phyloP scores from a whole-genome alignment of 371 early-diverging fungal genomes.

The Syncephalis fuscata region DNA sequence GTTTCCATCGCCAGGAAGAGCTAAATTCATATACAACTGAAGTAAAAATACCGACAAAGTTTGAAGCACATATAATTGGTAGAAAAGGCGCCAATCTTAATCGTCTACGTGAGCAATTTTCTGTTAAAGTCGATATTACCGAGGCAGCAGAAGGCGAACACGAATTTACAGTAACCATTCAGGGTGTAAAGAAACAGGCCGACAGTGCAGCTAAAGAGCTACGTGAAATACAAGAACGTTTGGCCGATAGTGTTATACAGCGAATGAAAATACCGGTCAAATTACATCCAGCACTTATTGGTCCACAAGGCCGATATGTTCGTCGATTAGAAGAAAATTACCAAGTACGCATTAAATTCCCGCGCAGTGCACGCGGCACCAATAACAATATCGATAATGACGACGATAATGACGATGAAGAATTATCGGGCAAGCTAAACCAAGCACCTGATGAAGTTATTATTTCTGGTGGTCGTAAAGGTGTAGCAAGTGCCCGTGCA shows the following conservation, averaged over 20 bases:
- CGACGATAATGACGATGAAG: slow-evolving; percentile 25
- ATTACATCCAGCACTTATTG: slow-evolving; percentile 61
- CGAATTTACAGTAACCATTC: slow-evolving; percentile 48
- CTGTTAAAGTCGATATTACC: slow-evolving; percentile 63
- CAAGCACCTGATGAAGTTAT: slow-evolving; percentile 39
- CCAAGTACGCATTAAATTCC: slow-evolving; percentile 57
- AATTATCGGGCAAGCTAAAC: slow-evolving; percentile 9
- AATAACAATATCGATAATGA: slow-evolving; percentile 13
- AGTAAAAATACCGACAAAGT: slow-evolving; percentile 46
- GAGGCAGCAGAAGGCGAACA: slow-evolving; percentile 20
- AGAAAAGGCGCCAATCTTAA: slow-evolving; percentile 70
- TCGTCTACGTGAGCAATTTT: slow-evolving; percentile 54
- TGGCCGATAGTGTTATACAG: slow-evolving; percentile 53
- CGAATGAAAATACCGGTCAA: slow-evolving; percentile 39
- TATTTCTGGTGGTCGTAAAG: slow-evolving; percentile 58
- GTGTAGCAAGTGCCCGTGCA: slow-evolving; percentile 48
- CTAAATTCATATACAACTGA: slow-evolving; percentile 45
- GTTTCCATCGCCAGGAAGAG: slow-evolving; percentile 47
- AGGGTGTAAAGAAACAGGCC: slow-evolving; percentile 65
- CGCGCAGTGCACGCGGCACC: slow-evolving; percentile 10
- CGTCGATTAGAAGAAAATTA: slow-evolving; percentile 70
- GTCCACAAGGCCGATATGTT: slow-evolving; percentile 57
- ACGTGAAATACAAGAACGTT: slow-evolving; percentile 36
- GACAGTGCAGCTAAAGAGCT: slow-evolving; percentile 58
- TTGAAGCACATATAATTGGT: slow-evolving; percentile 75